phyloP scores from a whole-genome alignment of 2,329 filamentous ascomycete genomes.

The Colletotrichum sp. region DNA sequence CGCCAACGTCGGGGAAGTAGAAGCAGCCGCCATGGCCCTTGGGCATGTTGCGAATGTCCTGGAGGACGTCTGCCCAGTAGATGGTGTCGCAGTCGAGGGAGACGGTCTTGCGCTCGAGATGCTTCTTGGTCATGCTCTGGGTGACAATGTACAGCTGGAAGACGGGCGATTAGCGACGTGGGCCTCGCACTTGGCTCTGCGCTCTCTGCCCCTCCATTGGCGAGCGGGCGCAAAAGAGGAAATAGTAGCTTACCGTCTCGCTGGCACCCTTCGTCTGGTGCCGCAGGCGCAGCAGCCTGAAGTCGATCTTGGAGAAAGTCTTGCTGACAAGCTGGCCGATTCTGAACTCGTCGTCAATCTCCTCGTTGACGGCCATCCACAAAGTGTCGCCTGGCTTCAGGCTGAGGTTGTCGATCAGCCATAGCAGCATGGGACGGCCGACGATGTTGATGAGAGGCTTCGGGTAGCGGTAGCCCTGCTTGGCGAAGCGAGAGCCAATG shows the following conservation, averaged over 20 bases:
- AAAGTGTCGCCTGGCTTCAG: constrained; percentile 27
- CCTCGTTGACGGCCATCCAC: constrained; percentile 33
- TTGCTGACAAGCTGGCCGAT: constrained; percentile 30
- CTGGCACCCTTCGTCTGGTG: constrained; percentile 32
- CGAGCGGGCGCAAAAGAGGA: not conserved
- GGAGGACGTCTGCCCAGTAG: constrained; percentile 33
- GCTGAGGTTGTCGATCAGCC: constrained; percentile 32
- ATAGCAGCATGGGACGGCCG: constrained; percentile 32
- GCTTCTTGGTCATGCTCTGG: constrained; percentile 31
- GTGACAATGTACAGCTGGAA: constrained; percentile 29
- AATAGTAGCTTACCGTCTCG: constrained; percentile 27
- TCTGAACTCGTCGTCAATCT: constrained; percentile 30
- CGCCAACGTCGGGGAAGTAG: constrained; percentile 30
- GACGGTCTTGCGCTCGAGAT: constrained; percentile 29
- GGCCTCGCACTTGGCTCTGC: not conserved
- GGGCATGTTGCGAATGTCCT: constrained; percentile 28
- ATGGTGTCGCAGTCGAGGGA: constrained; percentile 37
- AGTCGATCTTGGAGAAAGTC: constrained; percentile 26
- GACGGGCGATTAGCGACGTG: not conserved
- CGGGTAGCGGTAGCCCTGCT: constrained; percentile 32
- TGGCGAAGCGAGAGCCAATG: constrained; percentile 32
- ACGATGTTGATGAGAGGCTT: constrained; percentile 36
- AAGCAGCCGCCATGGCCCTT: constrained; percentile 27
- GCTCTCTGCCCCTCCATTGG: not conserved
- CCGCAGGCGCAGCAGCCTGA: constrained; percentile 25